Base-by-base conservation (phyloP, 1,284 basidiomycete genomes). In the Irpex lacteus region DNA sequence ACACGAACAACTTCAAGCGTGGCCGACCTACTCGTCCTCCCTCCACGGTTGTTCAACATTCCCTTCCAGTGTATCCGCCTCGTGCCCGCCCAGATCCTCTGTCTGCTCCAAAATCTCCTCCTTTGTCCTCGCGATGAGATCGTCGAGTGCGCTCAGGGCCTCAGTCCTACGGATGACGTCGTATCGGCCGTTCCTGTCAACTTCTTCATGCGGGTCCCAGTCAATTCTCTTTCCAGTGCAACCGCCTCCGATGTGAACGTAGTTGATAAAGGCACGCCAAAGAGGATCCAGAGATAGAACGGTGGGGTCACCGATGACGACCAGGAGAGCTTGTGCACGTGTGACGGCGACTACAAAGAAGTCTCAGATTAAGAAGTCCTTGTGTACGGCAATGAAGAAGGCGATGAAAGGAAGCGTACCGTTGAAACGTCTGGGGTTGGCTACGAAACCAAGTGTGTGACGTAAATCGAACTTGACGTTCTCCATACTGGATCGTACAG, bases 391-490 rank as follows among this genome's bases (percentile, higher is more conserved):
- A 26, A 26, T 1, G 5, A 13, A 37, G 32, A 59, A 44, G 54
- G 26, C 21, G 47, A 49, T 15, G 50, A 38, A 44, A 38, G 34
- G 54, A 4, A 18, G 68, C 79, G 56, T 64, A 88, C 87, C 87
- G 69, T 90, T 89, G 74, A 90, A 85, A 6, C 87, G 83, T 8
- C 82, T 80, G 53, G 82, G 81, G 69, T 83, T 85, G 4, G 87
- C 85, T 3, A 89, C 85, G 66, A 90, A 89, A 3, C 87, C 87
- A 2, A 89, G 79, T 0, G 85, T 83, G 60, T 84, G 81, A 59
- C 75, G 79, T 57, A 89, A 75, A 70, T 89, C 87, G 49, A 82
- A 83, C 15, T 81, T 74, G n/a, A 89, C 75, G 67, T 80, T 84
- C 36, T 87, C 79, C 2, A 73, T 75, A 69, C 81, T 87, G 68